Evolutionary conservation across 2,329 filamentous ascomycete genomes (phyloP).

Genomic region (Alternaria conjuncta): DNA sequence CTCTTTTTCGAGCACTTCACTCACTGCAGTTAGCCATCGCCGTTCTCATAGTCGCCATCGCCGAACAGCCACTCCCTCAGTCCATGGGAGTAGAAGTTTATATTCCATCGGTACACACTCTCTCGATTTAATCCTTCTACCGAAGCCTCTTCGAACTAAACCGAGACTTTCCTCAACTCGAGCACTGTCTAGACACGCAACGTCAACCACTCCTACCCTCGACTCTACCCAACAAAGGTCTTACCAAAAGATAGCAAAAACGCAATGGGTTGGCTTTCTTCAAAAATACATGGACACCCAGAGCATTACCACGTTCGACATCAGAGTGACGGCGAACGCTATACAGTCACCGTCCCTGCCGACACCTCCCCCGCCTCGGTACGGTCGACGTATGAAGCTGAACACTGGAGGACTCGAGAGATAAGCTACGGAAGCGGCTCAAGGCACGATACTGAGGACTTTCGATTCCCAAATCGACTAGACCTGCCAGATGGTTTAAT

Average conservation of each 20-base stretch:
- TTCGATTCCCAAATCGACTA: neutral
- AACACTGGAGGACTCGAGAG: neutral
- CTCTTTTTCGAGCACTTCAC: neutral
- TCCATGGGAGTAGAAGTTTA: neutral
- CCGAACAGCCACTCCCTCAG: neutral
- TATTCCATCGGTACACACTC: neutral
- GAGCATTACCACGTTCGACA: neutral
- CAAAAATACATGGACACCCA: no score
- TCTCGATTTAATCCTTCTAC: neutral
- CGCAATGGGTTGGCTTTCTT: neutral
- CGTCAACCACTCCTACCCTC: neutral
- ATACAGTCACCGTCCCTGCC: neutral
- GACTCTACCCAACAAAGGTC: neutral
- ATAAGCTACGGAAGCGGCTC: no score
- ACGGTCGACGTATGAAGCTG: neutral
- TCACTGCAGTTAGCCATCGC: neutral
- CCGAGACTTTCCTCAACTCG: neutral
- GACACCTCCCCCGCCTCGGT: neutral
- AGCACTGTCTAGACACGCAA: neutral
- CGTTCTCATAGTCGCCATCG: neutral
- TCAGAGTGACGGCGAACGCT: neutral
- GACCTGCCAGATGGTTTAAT: neutral
- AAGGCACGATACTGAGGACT: neutral
- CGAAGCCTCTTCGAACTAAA: neutral
- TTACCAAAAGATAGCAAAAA: neutral